Conservation (phyloP, 306 rosid genomes). For the Luffa acutangula region DNA sequence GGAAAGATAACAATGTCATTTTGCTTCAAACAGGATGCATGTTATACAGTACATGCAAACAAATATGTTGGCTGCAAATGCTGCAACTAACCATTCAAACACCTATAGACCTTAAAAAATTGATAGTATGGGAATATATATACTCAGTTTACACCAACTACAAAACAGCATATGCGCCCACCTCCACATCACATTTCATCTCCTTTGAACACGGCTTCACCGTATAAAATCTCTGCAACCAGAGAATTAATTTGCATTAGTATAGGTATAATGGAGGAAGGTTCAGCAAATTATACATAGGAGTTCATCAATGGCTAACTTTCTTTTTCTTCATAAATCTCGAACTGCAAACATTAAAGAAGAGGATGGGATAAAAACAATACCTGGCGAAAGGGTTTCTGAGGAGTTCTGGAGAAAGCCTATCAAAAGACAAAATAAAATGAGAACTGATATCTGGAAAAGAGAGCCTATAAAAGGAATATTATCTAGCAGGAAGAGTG, state of each 20-base stretch:
- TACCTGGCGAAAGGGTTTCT: constrained; percentile 97
- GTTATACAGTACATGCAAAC: neutral
- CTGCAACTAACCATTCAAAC: neutral
- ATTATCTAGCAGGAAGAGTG: neutral
- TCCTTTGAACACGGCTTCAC: constrained; percentile 95
- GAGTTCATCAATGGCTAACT: constrained; percentile 5
- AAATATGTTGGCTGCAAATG: neutral
- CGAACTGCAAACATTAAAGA: neutral
- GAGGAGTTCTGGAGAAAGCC: constrained; percentile 99
- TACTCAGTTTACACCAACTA: neutral
- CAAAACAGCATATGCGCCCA: constrained; percentile 20
- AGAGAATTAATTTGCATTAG: neutral
- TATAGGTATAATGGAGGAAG: neutral
- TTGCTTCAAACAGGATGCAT: neutral
- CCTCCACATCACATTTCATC: constrained; percentile 97
- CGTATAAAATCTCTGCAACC: constrained; percentile 81
- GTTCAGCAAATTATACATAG: neutral
- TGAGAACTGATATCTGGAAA: neutral
- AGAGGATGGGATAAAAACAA: neutral
- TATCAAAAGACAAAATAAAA: constrained; percentile 27
- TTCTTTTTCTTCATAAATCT: neutral
- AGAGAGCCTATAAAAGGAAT: neutral
- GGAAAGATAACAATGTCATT: neutral
- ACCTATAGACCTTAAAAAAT: neutral
- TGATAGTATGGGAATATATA: neutral